phyloP scores from a whole-genome alignment of 2,329 filamentous ascomycete species.

The Sarocladium strictum region DNA sequence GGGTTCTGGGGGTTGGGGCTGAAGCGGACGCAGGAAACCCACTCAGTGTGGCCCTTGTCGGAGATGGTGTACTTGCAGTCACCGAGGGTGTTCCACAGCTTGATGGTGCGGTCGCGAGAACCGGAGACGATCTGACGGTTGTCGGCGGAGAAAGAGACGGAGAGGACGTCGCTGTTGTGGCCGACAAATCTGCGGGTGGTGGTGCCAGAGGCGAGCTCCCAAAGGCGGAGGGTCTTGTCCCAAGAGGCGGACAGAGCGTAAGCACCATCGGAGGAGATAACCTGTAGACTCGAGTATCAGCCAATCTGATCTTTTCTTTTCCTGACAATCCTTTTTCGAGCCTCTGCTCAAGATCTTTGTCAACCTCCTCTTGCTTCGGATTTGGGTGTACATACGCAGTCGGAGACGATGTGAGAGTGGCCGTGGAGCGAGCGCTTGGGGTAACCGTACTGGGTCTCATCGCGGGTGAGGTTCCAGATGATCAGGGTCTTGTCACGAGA shows the following conservation, averaged over 20 bases:
- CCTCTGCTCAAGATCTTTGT: not conserved
- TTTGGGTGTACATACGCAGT: constrained; percentile 73
- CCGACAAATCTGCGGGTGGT: constrained; percentile 98
- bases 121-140: constrained; percentile 99
- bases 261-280: constrained; percentile 98
- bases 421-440: constrained; percentile 98
- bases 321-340: not conserved
- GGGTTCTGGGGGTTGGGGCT: constrained; percentile 99
- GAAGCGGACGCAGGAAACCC: constrained; percentile 99
- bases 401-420: constrained; percentile 99
- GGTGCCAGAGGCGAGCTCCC: constrained; percentile 95
- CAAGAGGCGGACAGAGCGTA: constrained; percentile 98
- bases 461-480: constrained; percentile 99
- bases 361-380: not conserved
- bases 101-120: constrained; percentile 97
- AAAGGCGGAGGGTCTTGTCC: constrained; percentile 99
- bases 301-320: not conserved
- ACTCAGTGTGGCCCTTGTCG: constrained; percentile 99
- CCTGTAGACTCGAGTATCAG: constrained; percentile 44
- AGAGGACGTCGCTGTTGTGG: constrained; percentile 99
- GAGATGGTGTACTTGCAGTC: constrained; percentile 99
- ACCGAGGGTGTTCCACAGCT: constrained; percentile 99
- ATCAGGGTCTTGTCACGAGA: constrained; percentile 98
- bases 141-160: constrained; percentile 99
- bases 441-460: constrained; percentile 97